Conservation (phyloP, 495 filamentous ascomycete genomes). For the Penicillium salamii region DNA sequence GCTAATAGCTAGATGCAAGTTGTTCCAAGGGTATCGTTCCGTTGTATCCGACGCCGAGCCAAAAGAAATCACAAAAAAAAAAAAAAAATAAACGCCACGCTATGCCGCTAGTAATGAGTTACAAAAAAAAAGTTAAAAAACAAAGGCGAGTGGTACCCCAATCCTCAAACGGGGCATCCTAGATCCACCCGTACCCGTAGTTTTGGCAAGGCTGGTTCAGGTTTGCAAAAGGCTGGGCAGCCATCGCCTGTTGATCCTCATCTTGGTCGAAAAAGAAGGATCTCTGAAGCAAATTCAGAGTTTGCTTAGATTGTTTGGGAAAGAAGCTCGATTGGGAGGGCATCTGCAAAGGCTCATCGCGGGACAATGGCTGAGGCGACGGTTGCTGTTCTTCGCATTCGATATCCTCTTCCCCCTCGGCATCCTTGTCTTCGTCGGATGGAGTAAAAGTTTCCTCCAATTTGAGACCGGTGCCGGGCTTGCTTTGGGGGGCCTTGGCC, state of each 20-base stretch:
- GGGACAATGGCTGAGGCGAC: constrained; percentile 3
- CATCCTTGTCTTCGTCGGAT: constrained; percentile 61
- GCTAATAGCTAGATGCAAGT: constrained; percentile 1
- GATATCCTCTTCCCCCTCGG: constrained; percentile 43
- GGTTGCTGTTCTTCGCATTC: constrained; percentile 33
- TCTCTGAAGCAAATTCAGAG: constrained; percentile 39
- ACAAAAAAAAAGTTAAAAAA: constrained; percentile 11
- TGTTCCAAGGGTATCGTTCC: constrained; percentile 32
- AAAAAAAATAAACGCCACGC: constrained; percentile 34
- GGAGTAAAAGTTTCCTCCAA: constrained; percentile 82
- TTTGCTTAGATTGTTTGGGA: constrained; percentile 20
- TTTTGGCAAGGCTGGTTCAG: constrained; percentile 37
- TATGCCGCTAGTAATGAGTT: constrained; percentile 31
- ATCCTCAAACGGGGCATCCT: constrained; percentile 2
- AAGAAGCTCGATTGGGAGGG: constrained; percentile 11
- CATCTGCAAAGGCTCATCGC: constrained; percentile 4
- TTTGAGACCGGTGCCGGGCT: constrained; percentile 70
- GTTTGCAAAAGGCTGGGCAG: constrained; percentile 28
- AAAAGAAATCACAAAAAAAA: constrained; percentile 16
- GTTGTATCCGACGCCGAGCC: constrained; percentile 13
- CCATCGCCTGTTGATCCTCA: constrained; percentile 32
- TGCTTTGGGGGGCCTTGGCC: constrained; percentile 43
- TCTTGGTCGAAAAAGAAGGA: constrained; percentile 50
- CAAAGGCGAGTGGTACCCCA: neutral
- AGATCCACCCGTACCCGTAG: constrained; percentile 46